Percentiles rank a stretch among this genome's conserved stretches.
phyloP scores from a whole-genome alignment of 495 filamentous ascomycete genomes.

The Trichoderma reesei region DNA sequence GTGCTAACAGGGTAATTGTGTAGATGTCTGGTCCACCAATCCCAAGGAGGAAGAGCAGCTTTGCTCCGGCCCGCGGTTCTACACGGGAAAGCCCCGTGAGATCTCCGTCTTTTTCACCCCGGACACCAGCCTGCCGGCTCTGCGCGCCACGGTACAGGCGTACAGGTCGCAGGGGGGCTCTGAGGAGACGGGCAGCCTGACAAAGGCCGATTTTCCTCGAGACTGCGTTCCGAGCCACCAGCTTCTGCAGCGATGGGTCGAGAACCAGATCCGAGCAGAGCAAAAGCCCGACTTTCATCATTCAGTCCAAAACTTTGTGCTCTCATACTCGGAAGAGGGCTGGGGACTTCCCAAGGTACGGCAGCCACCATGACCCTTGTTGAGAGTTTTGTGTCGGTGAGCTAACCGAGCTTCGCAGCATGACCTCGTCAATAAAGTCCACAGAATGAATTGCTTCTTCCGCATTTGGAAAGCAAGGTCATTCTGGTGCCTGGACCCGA shows the following conservation, averaged over 20 bases:
- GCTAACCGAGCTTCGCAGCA: constrained; percentile 20
- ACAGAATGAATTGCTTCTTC: constrained; percentile 25
- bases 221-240: not conserved
- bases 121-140: not conserved
- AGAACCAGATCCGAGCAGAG: constrained; percentile 6
- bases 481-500: not conserved
- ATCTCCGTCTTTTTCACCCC: constrained; percentile 10
- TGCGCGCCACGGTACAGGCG: constrained; percentile 8
- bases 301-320: constrained; percentile 1
- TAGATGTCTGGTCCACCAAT: constrained; percentile 11
- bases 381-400: not conserved
- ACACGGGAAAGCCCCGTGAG: constrained; percentile 4
- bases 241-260: constrained; percentile 8
- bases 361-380: not conserved
- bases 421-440: constrained; percentile 22
- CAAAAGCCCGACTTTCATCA: not conserved
- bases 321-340: constrained; percentile 1
- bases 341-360: constrained; percentile 10
- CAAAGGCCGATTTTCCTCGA: constrained; percentile 5
- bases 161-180: constrained; percentile 9
- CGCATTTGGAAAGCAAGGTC: constrained; percentile 21
- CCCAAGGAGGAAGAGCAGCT: constrained; percentile 5
- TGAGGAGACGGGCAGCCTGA: constrained; percentile 7
- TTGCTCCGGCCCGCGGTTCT: constrained; percentile 8
- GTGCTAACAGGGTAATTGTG: not conserved